Evolutionary conservation across 495 filamentous ascomycete genomes (phyloP), one percentile per base, ranked within the genome.

Genomic region (Podospora anserina): DNA sequence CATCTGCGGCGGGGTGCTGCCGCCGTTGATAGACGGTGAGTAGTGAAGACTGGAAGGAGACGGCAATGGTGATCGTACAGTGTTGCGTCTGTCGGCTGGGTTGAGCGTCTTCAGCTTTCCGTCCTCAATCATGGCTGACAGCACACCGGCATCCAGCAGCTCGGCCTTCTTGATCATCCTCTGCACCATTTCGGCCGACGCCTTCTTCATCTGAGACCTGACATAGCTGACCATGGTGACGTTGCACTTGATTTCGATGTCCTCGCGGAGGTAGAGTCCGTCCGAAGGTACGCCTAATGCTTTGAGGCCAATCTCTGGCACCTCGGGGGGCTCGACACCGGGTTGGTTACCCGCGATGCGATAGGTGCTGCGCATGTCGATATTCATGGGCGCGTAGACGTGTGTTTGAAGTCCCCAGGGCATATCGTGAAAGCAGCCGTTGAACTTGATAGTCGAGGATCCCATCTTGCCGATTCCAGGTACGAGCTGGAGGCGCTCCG

Each of bases 191-290:
- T 87, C 83, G 61, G 81, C 83, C 67, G 88, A 86, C 5, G 89
- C 83, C 66, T 88, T 85, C 73, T 89, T 90, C 68, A 90, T 79
- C 67, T 89, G 89, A 70, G 82, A 82, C 79, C 89, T 92, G 55
- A 94, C 90, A 68, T 92, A 91, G 15, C 80, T 75, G 4, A 87
- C 81, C 72, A 91, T 79, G 66, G 89, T 83, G 44, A 91, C 77
- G 70, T 92, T 92, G 80, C 88, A 90, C 72, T 85, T 85, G 78
- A 94, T 88, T 63, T 91, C 87, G 54, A 92, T 87, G 63, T 92
- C 91, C 75, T 93, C 90, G 18, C 87, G 82, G n/a, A 92, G 75
- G 76, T 91, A 93, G 5, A 94, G 80, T 0, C 91, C 91, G 54
- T 87, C 85, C 16, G 80, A 79, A 0, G 90, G 90, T 4, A 73